Evolutionary conservation across 2,329 filamentous ascomycete species (phyloP), one percentile per base, ranked within the genome.

Genomic region (Stachybotrys chartarum): DNA sequence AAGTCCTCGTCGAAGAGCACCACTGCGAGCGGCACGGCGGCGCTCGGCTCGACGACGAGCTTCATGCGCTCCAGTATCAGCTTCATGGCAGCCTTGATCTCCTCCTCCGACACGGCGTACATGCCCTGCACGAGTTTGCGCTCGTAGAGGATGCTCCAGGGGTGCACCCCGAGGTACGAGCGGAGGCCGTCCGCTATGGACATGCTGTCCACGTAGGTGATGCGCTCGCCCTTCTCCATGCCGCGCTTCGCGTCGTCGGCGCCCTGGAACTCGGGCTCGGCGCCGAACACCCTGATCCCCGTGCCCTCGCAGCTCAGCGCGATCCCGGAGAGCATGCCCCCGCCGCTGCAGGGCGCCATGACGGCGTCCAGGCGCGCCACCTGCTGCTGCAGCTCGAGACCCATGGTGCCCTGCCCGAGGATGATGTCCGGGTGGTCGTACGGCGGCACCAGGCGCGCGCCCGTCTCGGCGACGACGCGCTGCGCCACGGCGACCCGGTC

Each of bases 351-450:
- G 0, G 90, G 89, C 0, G 87, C 81, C 10, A 95, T 84, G 17
- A 94, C 81, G 1, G 81, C 85, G 68, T 87, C 75, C 0, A 88
- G 71, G 1, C 68, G 68, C 31, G 64, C 68, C 2, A 84, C 85
- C 66, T 95, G 90, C 54, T 78, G 72, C 63, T 88, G 83, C 44
- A 93, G 69, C 69, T 95, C 90, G 6, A 93, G 68, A 0, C 82
- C 90, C 55, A 86, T 76, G 0, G 90, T 96, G 12, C 90, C 91
- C 71, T 94, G 90, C 0, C 90, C 91, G 0, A 92, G 79, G 48
- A 95, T 86, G 61, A 94, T 88, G 68, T 94, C 81, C 3, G 86
- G 85, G 69, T 95, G 87, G 69, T 95, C 88, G 66, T 94, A 94
- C 0, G 90, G 90, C 55, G 90, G 90, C 8, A 96, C 79, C 4